These are phyloP conservation scores for Candida yuanshanica DNA, from an alignment of 805 yeast genomes.

Conservation along the genomic window DNA sequence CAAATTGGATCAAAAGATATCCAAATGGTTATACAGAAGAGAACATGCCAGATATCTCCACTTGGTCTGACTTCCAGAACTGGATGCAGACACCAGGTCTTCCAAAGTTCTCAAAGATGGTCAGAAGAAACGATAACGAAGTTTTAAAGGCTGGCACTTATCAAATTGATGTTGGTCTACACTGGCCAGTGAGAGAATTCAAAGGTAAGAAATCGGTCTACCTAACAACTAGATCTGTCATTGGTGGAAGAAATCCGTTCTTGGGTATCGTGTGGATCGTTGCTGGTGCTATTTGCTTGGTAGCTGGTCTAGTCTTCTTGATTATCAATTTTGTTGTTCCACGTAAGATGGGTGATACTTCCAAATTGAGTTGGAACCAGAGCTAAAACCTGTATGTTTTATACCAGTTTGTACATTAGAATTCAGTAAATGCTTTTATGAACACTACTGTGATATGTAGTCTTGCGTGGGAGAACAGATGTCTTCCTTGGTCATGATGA, in stretches of 20 bases:
- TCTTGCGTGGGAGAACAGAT: too few relatives aligned
- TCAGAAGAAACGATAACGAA: conserved; percentile 56
- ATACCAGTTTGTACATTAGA: neutral
- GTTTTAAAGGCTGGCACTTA: conserved; percentile 52
- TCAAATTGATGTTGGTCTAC: conserved; percentile 61
- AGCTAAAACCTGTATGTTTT: too few relatives aligned
- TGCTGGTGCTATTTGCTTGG: conserved; percentile 64
- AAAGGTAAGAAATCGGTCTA: conserved; percentile 64
- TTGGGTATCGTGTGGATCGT: conserved; percentile 71
- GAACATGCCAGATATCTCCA: conserved; percentile 62
- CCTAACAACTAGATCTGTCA: conserved; percentile 61
- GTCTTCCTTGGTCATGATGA: too few relatives aligned
- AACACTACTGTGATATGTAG: neutral
- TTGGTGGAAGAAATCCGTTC: conserved; percentile 73
- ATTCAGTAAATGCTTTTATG: too few relatives aligned
- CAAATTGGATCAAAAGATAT: conserved; percentile 66
- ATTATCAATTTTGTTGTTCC: conserved; percentile 56
- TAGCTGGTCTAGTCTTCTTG: conserved; percentile 48
- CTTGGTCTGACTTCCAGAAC: conserved; percentile 69
- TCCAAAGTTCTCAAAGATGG: conserved; percentile 60
- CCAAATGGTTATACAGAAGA: conserved; percentile 71
- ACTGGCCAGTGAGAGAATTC: conserved; percentile 71
- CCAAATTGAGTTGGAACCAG: conserved; percentile 67
- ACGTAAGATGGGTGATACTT: conserved; percentile 67
- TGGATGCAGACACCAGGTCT: conserved; percentile 86